A percentile compares a stretch with the other conserved stretches of the same genome.
Conservation (phyloP, 805 yeast species). For the Candida sakaeoensis region DNA sequence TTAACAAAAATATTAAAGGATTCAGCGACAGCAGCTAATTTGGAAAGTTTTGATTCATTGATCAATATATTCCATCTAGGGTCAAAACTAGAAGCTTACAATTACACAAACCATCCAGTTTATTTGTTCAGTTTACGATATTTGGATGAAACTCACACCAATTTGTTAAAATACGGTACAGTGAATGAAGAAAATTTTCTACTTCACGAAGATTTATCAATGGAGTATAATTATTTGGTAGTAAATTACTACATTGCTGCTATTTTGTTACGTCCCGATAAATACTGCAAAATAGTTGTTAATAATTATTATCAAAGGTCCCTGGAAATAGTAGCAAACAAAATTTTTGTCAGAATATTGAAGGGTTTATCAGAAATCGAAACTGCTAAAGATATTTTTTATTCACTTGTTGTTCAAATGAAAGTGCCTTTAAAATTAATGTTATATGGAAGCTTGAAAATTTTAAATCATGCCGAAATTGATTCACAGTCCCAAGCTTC, state of each 20-base stretch:
- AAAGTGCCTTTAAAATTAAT: constrained; percentile 22
- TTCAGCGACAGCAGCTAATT: constrained; percentile 20
- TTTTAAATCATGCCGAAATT: constrained; percentile 20
- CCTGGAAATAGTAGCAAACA: constrained; percentile 23
- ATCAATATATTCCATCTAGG: constrained; percentile 35
- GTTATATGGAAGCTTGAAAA: constrained; percentile 22
- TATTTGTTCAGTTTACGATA: constrained; percentile 25
- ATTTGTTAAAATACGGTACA: constrained; percentile 16
- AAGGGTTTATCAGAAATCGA: constrained; percentile 27
- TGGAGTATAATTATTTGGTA: constrained; percentile 20
- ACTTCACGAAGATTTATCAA: constrained; percentile 11
- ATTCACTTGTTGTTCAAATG: constrained; percentile 21
- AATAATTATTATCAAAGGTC: constrained; percentile 19
- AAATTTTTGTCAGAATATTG: constrained; percentile 25
- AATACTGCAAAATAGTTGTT: constrained; percentile 23
- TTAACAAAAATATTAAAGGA: constrained; percentile 27
- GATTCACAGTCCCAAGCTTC: background rate
- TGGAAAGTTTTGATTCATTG: constrained; percentile 34
- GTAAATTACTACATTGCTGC: constrained; percentile 34
- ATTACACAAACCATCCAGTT: constrained; percentile 22
- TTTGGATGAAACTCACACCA: constrained; percentile 29
- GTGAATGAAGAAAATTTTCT: constrained; percentile 12
- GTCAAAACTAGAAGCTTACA: constrained; percentile 21
- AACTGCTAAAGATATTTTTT: constrained; percentile 18
- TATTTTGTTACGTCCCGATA: constrained; percentile 29